These are phyloP conservation scores for Colletotrichum spaethianum DNA, from an alignment of 2,329 filamentous ascomycete genomes.

Conservation along the genomic window DNA sequence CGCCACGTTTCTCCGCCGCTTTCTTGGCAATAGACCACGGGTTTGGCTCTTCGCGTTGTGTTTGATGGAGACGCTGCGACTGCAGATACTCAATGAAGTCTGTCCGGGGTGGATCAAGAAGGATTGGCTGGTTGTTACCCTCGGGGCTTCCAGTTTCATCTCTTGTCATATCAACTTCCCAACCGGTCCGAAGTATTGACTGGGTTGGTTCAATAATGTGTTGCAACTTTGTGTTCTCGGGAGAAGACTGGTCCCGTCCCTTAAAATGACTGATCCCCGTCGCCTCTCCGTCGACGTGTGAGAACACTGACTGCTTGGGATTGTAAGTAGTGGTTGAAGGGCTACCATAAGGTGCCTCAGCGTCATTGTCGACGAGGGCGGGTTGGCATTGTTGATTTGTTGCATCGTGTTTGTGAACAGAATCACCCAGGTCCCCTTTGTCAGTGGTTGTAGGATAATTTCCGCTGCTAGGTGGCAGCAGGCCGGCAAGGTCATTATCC, in stretches of 20 bases:
- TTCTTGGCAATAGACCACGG: slow-evolving; percentile 38
- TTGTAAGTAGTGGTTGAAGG: no score
- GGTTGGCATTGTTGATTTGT: neutral
- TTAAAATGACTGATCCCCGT: no score
- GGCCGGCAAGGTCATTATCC: neutral
- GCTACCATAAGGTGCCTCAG: neutral
- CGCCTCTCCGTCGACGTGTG: neutral
- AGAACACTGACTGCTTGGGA: neutral
- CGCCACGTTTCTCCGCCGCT: slow-evolving; percentile 2
- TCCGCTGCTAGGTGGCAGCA: neutral
- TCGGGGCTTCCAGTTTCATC: slow-evolving; percentile 22
- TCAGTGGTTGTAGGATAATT: neutral
- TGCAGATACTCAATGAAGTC: slow-evolving; percentile 2
- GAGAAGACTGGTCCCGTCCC: no score
- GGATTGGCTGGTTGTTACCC: neutral
- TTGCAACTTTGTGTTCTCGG: neutral
- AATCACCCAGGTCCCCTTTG: neutral
- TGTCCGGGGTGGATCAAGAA: neutral
- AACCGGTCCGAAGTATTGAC: slow-evolving; percentile 6
- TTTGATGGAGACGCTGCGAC: slow-evolving; percentile 12
- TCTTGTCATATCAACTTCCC: slow-evolving; percentile 34
- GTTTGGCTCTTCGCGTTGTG: slow-evolving; percentile 24
- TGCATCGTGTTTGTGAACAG: neutral
- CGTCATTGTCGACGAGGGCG: neutral
- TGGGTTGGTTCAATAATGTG: neutral